phyloP scores from a whole-genome alignment of 306 rosid genomes.

The Fragaria ananassa region DNA sequence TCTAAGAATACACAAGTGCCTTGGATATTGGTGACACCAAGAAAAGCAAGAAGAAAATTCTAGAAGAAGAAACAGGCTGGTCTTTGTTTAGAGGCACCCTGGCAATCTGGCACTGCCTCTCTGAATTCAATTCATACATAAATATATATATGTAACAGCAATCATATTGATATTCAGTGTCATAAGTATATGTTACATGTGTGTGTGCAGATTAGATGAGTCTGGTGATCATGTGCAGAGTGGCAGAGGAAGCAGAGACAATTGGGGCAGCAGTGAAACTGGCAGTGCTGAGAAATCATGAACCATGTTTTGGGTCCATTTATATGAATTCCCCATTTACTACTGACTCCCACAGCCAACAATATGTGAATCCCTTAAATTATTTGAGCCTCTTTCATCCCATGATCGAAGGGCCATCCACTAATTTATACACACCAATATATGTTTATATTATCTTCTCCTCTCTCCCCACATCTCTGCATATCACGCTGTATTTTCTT shows the following conservation, averaged over 20 bases:
- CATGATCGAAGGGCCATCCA: conserved; percentile 1
- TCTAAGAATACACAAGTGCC: not conserved
- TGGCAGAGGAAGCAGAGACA: conserved; percentile 40
- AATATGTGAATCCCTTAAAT: not conserved
- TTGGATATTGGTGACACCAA: not conserved
- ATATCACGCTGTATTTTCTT: conserved; percentile 11
- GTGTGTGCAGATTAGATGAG: conserved; percentile 21
- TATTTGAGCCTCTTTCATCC: conserved; percentile 22
- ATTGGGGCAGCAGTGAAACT: conserved; percentile 22
- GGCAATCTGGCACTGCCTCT: conserved; percentile 17
- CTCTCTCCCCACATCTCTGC: conserved; percentile 24
- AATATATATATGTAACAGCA: not conserved
- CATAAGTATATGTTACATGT: conserved; percentile 6
- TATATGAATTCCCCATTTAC: conserved; percentile 23
- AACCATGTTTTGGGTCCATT: conserved; percentile 30
- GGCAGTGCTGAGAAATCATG: conserved; percentile 29
- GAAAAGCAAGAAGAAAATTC: conserved; percentile 4
- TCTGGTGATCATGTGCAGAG: conserved; percentile 51
- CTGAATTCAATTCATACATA: conserved; percentile 3
- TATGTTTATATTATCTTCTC: conserved; percentile 40
- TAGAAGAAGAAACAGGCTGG: conserved; percentile 15
- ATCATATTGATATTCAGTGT: conserved; percentile 8
- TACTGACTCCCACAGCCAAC: conserved; percentile 30
- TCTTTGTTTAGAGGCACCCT: conserved; percentile 30
- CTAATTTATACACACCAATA: conserved; percentile 2